These are phyloP conservation scores for Chlorella vulgaris DNA, from an alignment of 139 green algal genomes.

Conservation along the genomic window DNA sequence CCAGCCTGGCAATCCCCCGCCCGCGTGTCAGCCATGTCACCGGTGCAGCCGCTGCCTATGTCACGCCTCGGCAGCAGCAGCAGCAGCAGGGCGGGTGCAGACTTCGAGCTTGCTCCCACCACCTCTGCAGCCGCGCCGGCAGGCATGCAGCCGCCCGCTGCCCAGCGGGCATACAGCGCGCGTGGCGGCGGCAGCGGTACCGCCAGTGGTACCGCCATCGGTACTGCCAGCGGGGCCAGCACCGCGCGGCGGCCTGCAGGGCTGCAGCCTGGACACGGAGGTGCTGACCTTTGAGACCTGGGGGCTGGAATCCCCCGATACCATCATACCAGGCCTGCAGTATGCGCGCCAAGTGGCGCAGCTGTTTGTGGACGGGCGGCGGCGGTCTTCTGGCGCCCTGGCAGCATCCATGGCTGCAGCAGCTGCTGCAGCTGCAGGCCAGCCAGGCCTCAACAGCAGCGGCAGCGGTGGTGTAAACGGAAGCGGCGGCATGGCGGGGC, in stretches of 20 bases:
- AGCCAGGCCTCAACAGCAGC: too few relatives aligned
- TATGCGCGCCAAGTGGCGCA: conserved; percentile 43
- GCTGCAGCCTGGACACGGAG: not conserved
- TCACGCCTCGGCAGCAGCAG: not conserved
- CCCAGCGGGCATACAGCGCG: not conserved
- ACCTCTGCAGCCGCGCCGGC: not conserved
- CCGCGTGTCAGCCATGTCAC: not conserved
- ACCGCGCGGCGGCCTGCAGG: conserved; percentile 9
- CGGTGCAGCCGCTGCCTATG: not conserved
- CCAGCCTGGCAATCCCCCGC: conserved; percentile 22
- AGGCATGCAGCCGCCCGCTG: not conserved
- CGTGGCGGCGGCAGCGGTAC: not conserved
- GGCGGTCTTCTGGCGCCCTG: too few relatives aligned
- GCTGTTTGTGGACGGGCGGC: conserved; percentile 42
- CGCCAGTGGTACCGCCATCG: too few relatives aligned
- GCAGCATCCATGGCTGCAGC: too few relatives aligned
- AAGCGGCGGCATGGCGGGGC: too few relatives aligned
- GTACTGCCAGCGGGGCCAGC: too few relatives aligned
- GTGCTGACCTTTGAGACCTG: conserved; percentile 16
- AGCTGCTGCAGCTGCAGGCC: too few relatives aligned
- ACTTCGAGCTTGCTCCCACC: not conserved
- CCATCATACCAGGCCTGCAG: conserved; percentile 30
- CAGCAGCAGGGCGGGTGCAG: not conserved
- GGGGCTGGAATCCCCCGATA: conserved; percentile 15
- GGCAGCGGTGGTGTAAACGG: too few relatives aligned